Evolutionary conservation across 768 basidiomycete species (phyloP).

Genomic region (Mycena polygramma): DNA sequence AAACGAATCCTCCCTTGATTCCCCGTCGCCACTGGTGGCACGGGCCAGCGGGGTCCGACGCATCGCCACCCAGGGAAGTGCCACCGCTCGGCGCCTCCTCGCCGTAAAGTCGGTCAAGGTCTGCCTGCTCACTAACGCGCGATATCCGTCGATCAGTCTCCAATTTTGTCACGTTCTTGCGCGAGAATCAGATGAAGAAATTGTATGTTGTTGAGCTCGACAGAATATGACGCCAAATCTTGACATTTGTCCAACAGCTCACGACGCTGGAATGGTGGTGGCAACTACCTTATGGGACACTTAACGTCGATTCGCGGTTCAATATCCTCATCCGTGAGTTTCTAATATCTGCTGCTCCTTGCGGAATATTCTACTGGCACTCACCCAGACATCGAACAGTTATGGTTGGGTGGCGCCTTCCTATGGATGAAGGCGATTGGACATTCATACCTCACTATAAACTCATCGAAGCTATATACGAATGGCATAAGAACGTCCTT

Average conservation of each 20-base stretch:
- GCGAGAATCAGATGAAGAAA: background rate
- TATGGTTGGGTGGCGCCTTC: background rate
- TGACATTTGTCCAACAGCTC: background rate
- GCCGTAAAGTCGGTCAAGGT: background rate
- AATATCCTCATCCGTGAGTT: constrained; percentile 8
- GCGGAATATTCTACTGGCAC: background rate
- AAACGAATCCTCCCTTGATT: too few species aligned
- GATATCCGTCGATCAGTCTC: background rate
- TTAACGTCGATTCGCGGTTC: constrained; percentile 14
- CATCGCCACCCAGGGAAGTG: too few species aligned
- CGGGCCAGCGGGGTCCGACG: too few species aligned
- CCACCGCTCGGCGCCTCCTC: too few species aligned
- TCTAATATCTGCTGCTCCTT: background rate
- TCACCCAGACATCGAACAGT: constrained; percentile 2
- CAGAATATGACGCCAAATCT: background rate
- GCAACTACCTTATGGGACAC: constrained; percentile 5
- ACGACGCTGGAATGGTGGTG: constrained; percentile 16
- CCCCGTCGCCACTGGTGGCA: background rate
- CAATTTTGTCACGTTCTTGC: background rate
- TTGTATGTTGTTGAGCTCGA: background rate
- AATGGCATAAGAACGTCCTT: background rate
- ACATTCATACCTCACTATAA: background rate
- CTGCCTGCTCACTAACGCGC: background rate
- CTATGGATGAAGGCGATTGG: constrained; percentile 16
- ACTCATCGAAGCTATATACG: background rate